Evolutionary conservation across 768 basidiomycete genomes (phyloP), one percentile per base, ranked within the genome.

Genomic region (Lactifluus volemus): DNA sequence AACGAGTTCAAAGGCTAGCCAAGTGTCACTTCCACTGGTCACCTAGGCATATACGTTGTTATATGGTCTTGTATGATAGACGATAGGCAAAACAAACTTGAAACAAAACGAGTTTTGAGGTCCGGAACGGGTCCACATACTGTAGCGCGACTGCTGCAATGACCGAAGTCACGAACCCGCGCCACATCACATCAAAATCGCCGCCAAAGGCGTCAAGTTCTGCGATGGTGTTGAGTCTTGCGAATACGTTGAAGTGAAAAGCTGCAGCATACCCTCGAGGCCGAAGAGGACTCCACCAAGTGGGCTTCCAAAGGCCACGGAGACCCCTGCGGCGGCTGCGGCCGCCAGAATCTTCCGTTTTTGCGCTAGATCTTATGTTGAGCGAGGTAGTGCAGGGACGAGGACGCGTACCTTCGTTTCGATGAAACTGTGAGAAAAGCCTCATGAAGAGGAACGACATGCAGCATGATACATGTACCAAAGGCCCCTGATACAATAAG

Each of bases 141-240:
- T 92, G 88, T 55, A 96, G 72, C 0, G 88, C 80, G n/a, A 91
- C 83, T 1, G 91, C 90, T 0, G 92, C 92, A 54, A 93, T 81
- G 53, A 86, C 89, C 7, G 90, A 92, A 15, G 89, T 91, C 57
- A 91, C 91, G 69, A 96, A 96, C n/a, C 86, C 89, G 58, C 84
- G 78, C 87, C 86, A 88, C 79, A 88, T 83, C 32, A 88, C 86
- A 65, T 91, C 88, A 3, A 84, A 84, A 61, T 86, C 85, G 65
- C 81, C 83, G 17, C 84, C 80, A 68, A 86, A 85, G 1, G 82
- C 80, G 65, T 86, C 85, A 17, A 88, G 73, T 68, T 88, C 85
- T 83, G 59, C n/a, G 39, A 21, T 8, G 9, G 7, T 21, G 36
- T 41, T 53, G 42, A 67, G 62, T 14, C 7, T 21, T n/a, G 32